phyloP scores from a whole-genome alignment of 2,329 filamentous ascomycete genomes.

The Torrubiellomyces zombiae region DNA sequence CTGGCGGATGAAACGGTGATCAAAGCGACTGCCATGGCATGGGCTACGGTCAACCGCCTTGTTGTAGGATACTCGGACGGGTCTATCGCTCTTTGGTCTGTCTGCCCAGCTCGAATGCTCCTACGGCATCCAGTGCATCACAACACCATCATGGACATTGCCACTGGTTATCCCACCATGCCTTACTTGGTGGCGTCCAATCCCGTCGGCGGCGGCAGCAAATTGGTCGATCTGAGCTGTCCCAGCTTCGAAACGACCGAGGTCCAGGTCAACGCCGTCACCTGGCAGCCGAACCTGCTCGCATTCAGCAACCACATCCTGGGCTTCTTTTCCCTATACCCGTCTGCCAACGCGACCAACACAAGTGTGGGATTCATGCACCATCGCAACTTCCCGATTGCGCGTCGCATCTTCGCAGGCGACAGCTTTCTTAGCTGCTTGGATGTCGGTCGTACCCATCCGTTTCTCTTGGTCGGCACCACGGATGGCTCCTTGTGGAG shows the following conservation, averaged over 20 bases:
- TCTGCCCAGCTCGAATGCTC: slow-evolving; percentile 30
- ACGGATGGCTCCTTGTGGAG: slow-evolving; percentile 36
- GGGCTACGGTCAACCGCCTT: slow-evolving; percentile 37
- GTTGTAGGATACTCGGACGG: slow-evolving; percentile 40
- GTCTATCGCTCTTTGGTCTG: slow-evolving; percentile 38
- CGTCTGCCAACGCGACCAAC: slow-evolving; percentile 34
- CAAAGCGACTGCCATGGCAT: slow-evolving; percentile 34
- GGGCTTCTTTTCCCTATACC: slow-evolving; percentile 35
- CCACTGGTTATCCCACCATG: slow-evolving; percentile 37
- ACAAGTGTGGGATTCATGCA: slow-evolving; percentile 36
- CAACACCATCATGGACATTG: slow-evolving; percentile 35
- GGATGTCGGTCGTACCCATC: slow-evolving; percentile 31
- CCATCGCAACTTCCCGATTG: slow-evolving; percentile 33
- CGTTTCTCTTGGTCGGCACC: slow-evolving; percentile 35
- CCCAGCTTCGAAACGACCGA: slow-evolving; percentile 37
- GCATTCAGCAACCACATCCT: slow-evolving; percentile 38
- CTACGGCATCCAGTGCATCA: slow-evolving; percentile 36
- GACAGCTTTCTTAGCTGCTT: slow-evolving; percentile 34
- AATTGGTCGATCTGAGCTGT: slow-evolving; percentile 33
- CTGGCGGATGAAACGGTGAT: slow-evolving; percentile 29
- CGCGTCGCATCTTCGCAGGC: slow-evolving; percentile 32
- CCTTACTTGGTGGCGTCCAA: slow-evolving; percentile 38
- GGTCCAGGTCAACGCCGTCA: slow-evolving; percentile 31
- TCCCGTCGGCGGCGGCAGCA: slow-evolving; percentile 35
- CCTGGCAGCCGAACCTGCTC: slow-evolving; percentile 35